A percentile compares a stretch with the other conserved stretches of the same genome.
Conservation (phyloP, 345 rosid genomes). For the Excoecaria cochinchinensis region DNA sequence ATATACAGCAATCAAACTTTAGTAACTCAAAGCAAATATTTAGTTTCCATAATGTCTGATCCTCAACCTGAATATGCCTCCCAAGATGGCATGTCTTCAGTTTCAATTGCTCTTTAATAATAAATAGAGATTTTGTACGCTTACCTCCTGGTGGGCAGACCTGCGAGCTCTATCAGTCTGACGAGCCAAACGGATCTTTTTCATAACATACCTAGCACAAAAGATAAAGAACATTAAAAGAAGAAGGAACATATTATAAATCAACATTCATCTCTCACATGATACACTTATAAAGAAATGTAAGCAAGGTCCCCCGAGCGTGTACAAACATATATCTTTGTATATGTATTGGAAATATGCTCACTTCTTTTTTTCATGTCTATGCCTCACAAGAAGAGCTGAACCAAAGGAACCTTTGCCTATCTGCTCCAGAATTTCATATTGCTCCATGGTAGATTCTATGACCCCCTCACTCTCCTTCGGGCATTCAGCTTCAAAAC, state of each 20-base stretch:
- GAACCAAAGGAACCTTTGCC: slow-evolving; percentile 98
- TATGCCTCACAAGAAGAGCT: slow-evolving; percentile 95
- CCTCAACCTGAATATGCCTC: neutral
- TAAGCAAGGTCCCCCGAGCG: neutral
- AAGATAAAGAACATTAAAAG: neutral
- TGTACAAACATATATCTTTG: neutral
- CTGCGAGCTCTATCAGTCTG: slow-evolving; percentile 92
- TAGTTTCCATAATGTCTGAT: neutral
- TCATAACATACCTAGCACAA: slow-evolving; percentile 76
- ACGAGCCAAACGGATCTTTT: slow-evolving; percentile 95
- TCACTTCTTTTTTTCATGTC: slow-evolving; percentile 88
- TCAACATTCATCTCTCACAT: neutral
- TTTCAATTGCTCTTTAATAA: neutral
- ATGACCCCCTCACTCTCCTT: neutral
- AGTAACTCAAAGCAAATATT: neutral
- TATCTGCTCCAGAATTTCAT: slow-evolving; percentile 89
- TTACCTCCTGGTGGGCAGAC: slow-evolving; percentile 98
- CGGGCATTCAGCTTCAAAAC: neutral
- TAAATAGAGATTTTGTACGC: neutral
- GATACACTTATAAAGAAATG: neutral
- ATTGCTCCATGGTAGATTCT: slow-evolving; percentile 65
- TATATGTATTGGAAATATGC: slow-evolving; percentile 16
- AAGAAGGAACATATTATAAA: neutral
- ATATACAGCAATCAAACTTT: neutral
- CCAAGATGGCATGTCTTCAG: neutral